Evolutionary conservation across 805 yeast species (phyloP).

Genomic region (Monosporozyma solicola): DNA sequence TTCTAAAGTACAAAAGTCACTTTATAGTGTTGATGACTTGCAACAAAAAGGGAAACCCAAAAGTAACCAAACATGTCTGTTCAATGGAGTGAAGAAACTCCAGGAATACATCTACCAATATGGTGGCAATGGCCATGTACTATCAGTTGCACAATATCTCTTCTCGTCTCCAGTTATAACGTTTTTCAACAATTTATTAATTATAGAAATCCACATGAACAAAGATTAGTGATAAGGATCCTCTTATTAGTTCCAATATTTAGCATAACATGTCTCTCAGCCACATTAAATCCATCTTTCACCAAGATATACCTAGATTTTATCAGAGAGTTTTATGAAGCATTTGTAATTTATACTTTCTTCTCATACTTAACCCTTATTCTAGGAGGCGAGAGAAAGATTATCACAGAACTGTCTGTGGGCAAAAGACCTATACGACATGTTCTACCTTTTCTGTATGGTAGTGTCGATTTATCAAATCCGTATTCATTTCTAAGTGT

Average conservation of each 20-base stretch:
- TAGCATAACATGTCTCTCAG: slow-evolving; percentile 58
- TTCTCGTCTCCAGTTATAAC: slow-evolving; percentile 36
- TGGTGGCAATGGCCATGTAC: slow-evolving; percentile 22
- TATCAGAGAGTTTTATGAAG: slow-evolving; percentile 83
- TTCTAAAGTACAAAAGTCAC: not conserved
- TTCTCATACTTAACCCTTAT: slow-evolving; percentile 72
- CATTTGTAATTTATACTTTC: slow-evolving; percentile 90
- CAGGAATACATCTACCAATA: slow-evolving; percentile 12
- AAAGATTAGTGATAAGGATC: slow-evolving; percentile 74
- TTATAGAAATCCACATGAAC: slow-evolving; percentile 84
- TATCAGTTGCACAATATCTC: slow-evolving; percentile 23
- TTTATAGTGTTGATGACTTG: not conserved
- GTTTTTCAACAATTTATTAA: slow-evolving; percentile 51
- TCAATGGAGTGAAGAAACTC: not conserved
- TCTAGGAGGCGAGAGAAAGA: slow-evolving; percentile 87
- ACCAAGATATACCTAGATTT: slow-evolving; percentile 53
- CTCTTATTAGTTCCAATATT: slow-evolving; percentile 75
- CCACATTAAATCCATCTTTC: slow-evolving; percentile 39
- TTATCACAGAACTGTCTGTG: slow-evolving; percentile 57
- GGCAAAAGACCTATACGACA: slow-evolving; percentile 56
- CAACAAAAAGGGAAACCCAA: not conserved
- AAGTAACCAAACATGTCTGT: not conserved
- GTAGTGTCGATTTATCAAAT: slow-evolving; percentile 74
- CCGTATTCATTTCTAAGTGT: slow-evolving; percentile 68
- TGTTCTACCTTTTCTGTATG: slow-evolving; percentile 40